These are phyloP conservation scores for Chlorella sp. DNA, from an alignment of 139 green algal species.

Conservation along the genomic window DNA sequence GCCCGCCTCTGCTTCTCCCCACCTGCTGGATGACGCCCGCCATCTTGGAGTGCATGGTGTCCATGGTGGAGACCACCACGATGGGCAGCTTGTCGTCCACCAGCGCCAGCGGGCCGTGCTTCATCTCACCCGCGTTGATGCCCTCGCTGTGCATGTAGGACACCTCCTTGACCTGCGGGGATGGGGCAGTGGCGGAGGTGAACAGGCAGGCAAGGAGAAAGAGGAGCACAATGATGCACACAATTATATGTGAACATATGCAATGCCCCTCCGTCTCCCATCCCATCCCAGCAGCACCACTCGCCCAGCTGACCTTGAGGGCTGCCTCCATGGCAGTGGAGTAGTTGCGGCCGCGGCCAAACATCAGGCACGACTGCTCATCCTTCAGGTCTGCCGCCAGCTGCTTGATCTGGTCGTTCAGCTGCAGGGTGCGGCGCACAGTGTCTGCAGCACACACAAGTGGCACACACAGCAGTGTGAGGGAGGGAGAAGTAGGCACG, in stretches of 20 bases:
- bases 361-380: slow-evolving; percentile 67
- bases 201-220: not conserved
- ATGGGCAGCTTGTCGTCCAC: slow-evolving; percentile 94
- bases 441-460: slow-evolving; percentile 15
- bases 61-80: slow-evolving; percentile 84
- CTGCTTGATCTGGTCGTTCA: slow-evolving; percentile 64
- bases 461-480: too few species aligned
- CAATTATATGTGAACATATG: not conserved
- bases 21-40: slow-evolving; percentile 89
- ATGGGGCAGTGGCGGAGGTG: not conserved
- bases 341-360: slow-evolving; percentile 80
- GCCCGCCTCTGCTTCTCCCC: not conserved
- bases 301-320: slow-evolving; percentile 49
- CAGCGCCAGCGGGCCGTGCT: slow-evolving; percentile 97
- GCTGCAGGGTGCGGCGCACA: slow-evolving; percentile 47
- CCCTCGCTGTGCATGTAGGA: slow-evolving; percentile 96
- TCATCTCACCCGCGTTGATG: slow-evolving; percentile 99
- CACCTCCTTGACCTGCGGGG: slow-evolving; percentile 87
- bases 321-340: slow-evolving; percentile 78
- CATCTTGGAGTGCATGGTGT: slow-evolving; percentile 89
- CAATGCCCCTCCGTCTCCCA: not conserved
- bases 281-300: not conserved
- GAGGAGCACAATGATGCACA: not conserved
- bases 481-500: too few species aligned
- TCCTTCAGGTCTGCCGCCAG: slow-evolving; percentile 67